Base-by-base conservation (phyloP, 1,284 basidiomycete genomes). In the Heterobasidion annosum region DNA sequence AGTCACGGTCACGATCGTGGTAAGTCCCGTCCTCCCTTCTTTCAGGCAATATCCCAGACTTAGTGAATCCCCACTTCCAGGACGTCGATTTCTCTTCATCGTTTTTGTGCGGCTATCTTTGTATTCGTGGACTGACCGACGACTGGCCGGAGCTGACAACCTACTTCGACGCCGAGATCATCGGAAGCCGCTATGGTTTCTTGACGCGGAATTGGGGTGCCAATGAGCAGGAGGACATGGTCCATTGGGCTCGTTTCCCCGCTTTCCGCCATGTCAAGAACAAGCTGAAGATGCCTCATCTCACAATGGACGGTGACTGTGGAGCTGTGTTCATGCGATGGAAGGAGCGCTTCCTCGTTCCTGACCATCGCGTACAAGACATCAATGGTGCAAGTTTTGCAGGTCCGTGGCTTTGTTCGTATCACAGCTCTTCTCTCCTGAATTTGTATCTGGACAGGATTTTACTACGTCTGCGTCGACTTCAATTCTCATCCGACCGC, bases 371-470 rank as follows among this genome's bases (percentile, higher is more conserved):
- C 56, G 92, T 96, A 48, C 84, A 91, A 65, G 93, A 96, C 69
- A 97, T 98, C 68, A 93, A 84, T 63, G 95, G 95, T 34, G 95
- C 95, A 4, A 93, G 90, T 66, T 98, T 96, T 72, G 94, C 93
- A 58, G 93, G 93, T 91, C 62, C 65, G 80, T 53, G 52, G 33
- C 52, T 53, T 52, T 47, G 8, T 59, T 59, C 15, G 54, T 46
- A 40, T 58, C 42, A 50, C 51, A 52, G 53, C 55, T 45, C 59
- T 50, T 56, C 40, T 35, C 18, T 34, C 34, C 34, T 34, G 50
- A 13, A 50, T 13, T 54, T 54, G 48, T 48, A 32, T 16, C 10
- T 42, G 51, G 18, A 35, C 55, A 91, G 87, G 89, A 54, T 91
- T 94, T 70, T 93, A 94, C 73, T 93, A 93, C 65, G 81, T 91